Conservation (phyloP, 306 rosid genomes). For the Citrullus mucosospermus region DNA sequence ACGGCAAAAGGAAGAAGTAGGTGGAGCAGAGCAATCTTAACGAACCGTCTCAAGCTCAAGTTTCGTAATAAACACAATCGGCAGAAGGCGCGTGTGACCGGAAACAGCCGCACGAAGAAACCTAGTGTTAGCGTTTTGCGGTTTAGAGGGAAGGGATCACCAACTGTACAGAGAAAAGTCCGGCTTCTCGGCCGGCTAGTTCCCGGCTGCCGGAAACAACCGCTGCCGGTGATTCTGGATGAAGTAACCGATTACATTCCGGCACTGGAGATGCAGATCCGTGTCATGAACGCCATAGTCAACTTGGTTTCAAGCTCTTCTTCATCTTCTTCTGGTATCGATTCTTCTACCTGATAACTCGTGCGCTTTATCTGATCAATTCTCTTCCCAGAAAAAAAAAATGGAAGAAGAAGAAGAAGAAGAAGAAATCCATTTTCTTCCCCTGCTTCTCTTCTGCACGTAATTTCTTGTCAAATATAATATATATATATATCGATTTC, state of each 20-base stretch:
- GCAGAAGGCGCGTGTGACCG: conserved; percentile 11
- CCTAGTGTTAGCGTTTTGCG: conserved; percentile 56
- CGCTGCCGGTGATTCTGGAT: conserved; percentile 73
- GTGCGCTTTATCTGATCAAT: not conserved
- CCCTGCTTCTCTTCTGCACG: not conserved
- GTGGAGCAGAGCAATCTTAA: conserved; percentile 89
- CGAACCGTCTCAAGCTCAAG: conserved; percentile 53
- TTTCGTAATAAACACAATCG: conserved; percentile 44
- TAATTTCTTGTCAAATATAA: not conserved
- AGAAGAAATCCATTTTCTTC: not conserved
- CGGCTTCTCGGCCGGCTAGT: conserved; percentile 64
- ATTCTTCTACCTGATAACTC: conserved; percentile 22
- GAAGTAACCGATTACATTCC: conserved; percentile 75
- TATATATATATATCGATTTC: not conserved
- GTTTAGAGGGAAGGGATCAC: conserved; percentile 53
- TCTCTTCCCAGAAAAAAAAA: not conserved
- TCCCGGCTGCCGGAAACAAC: conserved; percentile 82
- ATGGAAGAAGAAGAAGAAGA: too few species aligned
- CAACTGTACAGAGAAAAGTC: conserved; percentile 64
- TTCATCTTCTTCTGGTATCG: conserved; percentile 19
- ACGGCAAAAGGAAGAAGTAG: conserved; percentile 70
- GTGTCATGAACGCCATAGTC: conserved; percentile 62
- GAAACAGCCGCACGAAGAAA: conserved; percentile 35
- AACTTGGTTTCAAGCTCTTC: conserved; percentile 35
- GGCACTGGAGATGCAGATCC: conserved; percentile 91